Base-by-base conservation (phyloP, 2,329 filamentous ascomycete species). In the Microdochium paspali region DNA sequence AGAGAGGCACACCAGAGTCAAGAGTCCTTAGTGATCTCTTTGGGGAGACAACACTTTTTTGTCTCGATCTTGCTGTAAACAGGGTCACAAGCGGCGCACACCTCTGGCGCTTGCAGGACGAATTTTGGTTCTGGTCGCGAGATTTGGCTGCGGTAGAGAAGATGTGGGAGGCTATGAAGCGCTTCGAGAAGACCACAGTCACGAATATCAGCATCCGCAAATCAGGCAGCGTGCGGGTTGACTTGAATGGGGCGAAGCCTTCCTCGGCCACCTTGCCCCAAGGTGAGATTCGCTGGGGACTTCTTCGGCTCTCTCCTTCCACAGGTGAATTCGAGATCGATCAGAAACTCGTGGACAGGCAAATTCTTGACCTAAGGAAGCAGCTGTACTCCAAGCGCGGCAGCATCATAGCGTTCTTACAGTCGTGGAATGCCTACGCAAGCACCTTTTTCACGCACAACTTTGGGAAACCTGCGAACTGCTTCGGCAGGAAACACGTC, bases 101-200 rank as follows among this genome's bases (percentile, higher is more conserved):
- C n/a, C 61, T 85, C 10, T 81, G 81, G 58, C 76, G 82, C 12
- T 66, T 84, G 31, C 74, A 83, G 46, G 82, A 84, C 51, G 80
- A 85, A 52, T 69, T 84, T 46, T 85, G 80, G 81, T 80, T 84
- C 57, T 85, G 80, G 80, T 55, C 69, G 53, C 72, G 74, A 9
- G 68, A 77, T 5, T 73, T 80, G 44, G 52, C 65, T 3, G 67
- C 65, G 2, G 76, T 74, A n/a, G 67, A 72, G 21, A 68, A 71
- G 40, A 81, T 77, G 0, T 87, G 82, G 83, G 57, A 70, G 18
- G 68, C 76, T 0, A 71, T 86, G 52, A 66, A 69, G 1, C 61
- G 69, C 2, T 87, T 85, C 52, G 65, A 71, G 2, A 56, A 61
- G 1, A 61, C 77, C 1, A 79, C 81, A 57, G 78, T 80, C 1